Evolutionary conservation across 108 stramenopile species (phyloP).

Genomic region (Fragilaria crotonensis): DNA sequence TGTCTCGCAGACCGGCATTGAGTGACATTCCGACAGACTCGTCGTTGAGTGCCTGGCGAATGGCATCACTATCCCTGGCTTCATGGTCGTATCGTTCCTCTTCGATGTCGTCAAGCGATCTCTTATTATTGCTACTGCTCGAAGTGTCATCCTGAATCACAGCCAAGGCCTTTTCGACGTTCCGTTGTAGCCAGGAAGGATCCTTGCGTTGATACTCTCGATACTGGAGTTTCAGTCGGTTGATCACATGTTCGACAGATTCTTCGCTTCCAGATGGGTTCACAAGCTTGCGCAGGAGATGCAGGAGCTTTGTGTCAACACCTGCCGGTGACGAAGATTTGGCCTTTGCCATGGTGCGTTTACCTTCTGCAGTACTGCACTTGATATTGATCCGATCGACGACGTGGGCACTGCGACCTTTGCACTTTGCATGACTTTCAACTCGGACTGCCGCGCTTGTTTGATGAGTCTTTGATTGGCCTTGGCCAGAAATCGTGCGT

Average conservation of each 20-base stretch:
- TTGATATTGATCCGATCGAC: no score
- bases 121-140: conserved; percentile 7
- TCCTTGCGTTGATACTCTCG: conserved; percentile 77
- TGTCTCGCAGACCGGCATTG: conserved; percentile 57
- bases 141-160: not conserved
- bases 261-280: not conserved
- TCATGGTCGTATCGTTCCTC: conserved; percentile 39
- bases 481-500: no score
- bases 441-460: no score
- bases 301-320: conserved; percentile 37
- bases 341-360: no score
- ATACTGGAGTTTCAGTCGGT: conserved; percentile 33
- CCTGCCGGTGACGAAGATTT: no score
- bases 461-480: no score
- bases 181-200: conserved; percentile 19
- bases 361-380: no score
- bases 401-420: no score
- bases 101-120: conserved; percentile 5
- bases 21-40: conserved; percentile 32
- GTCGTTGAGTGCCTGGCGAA: conserved; percentile 3
- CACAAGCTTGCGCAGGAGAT: conserved; percentile 42
- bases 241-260: conserved; percentile 23
- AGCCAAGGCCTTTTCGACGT: conserved; percentile 41
- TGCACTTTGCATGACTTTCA: no score
- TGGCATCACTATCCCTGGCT: conserved; percentile 24